Base-by-base conservation (phyloP, 2,329 filamentous ascomycete species). In the Fusarium papillatum region DNA sequence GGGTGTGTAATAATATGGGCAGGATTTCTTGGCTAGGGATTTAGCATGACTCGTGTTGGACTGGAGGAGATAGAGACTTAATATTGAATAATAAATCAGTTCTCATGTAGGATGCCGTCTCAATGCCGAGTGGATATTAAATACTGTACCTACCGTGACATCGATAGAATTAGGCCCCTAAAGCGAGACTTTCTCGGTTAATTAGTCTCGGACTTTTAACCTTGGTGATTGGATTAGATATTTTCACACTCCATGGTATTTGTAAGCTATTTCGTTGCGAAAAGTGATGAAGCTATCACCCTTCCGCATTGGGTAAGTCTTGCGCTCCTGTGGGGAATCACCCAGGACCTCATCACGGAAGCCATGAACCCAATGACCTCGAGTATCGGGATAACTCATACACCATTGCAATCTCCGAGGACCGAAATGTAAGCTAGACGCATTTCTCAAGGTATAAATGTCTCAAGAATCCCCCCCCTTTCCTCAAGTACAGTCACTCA, bases 301-400 rank as follows among this genome's bases (percentile, higher is more conserved):
- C n/a, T 60, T 60, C 55, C 55, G n/a, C n/a, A 34, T 38, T 60
- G 34, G 55, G 55, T 60, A 60, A 60, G 55, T 60, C 55, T 60
- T 60, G 55, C 55, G 55, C 55, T 60, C 34, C 22, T 39, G 55
- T 60, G 55, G 55, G 55, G 55, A 60, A 31, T 22, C 22, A 24
- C 16, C 55, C n/a, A 24, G n/a, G 22, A 60, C 6, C 29, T 22
- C n/a, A 39, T 17, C 34, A 11, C 14, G 22, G 10, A 59, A 50
- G n/a, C 53, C 53, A 59, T n/a, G 7, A 24, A 22, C 17, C 10
- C 34, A 17, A 60, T 19, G n/a, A 4, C 22, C 26, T 31, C 13
- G 11, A 31, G 10, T 31, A 53, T n/a, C 17, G 26, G 26, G 11
- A 31, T 4, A 31, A n/a, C 3, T 31, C 6, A 55, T 14, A 29